These are phyloP conservation scores for Ceratobasidium sp. DNA, from an alignment of 1,284 basidiomycete genomes.

Conservation along the genomic window DNA sequence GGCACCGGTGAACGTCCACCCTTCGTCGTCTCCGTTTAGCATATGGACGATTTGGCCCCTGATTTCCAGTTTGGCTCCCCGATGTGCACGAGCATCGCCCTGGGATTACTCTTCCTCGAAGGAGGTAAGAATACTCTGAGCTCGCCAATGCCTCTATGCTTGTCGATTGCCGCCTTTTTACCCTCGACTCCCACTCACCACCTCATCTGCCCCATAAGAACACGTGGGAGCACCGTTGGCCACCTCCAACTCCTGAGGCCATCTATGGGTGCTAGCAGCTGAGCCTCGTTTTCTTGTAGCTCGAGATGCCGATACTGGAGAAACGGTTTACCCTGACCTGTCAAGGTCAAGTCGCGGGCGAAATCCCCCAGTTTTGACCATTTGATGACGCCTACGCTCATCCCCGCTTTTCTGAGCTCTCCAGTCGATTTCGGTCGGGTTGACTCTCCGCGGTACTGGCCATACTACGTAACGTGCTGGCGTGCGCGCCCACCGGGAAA, in stretches of 20 bases:
- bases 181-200: constrained; percentile 81
- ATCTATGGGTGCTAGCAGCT: constrained; percentile 94
- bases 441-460: constrained; percentile 94
- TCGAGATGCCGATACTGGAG: constrained; percentile 87
- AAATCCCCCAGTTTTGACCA: constrained; percentile 61
- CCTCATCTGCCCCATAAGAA: too few species aligned
- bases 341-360: constrained; percentile 84
- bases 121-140: constrained; percentile 92
- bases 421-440: constrained; percentile 79
- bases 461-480: constrained; percentile 82
- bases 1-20: constrained; percentile 95
- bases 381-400: constrained; percentile 88
- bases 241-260: constrained; percentile 93
- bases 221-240: constrained; percentile 92
- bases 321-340: constrained; percentile 89
- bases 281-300: constrained; percentile 93
- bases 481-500: constrained; percentile 69
- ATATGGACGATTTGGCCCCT: constrained; percentile 85
- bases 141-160: constrained; percentile 89
- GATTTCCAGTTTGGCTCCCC: constrained; percentile 88
- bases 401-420: constrained; percentile 86
- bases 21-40: constrained; percentile 87
- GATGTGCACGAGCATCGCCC: constrained; percentile 88
- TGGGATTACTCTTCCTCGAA: constrained; percentile 94
- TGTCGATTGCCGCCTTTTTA: constrained; percentile 88